Evolutionary conservation across 176 grass and related monocot species (phyloP).

Genomic region (Rhynchospora pubera): DNA sequence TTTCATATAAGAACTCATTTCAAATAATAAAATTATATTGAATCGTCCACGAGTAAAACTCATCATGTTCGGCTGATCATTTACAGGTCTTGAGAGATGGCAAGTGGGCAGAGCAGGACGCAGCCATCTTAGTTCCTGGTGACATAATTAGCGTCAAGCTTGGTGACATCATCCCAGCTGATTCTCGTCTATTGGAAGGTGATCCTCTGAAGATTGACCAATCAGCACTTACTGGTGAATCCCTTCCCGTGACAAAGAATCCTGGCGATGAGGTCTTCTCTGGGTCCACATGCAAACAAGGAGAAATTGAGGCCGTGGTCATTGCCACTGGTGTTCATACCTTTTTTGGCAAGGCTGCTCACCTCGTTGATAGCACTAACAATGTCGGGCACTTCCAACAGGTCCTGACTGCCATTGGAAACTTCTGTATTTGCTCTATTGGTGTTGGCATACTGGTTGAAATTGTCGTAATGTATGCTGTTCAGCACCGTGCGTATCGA

Average conservation of each 20-base stretch:
- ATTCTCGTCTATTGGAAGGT: slow-evolving; percentile 72
- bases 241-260: slow-evolving; percentile 63
- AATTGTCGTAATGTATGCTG: slow-evolving; percentile 74
- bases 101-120: slow-evolving; percentile 73
- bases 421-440: slow-evolving; percentile 96
- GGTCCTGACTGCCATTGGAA: slow-evolving; percentile 90
- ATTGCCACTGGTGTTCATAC: slow-evolving; percentile 91
- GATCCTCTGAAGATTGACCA: slow-evolving; percentile 94
- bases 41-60: no score
- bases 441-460: slow-evolving; percentile 66
- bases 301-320: slow-evolving; percentile 87
- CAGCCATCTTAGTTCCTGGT: slow-evolving; percentile 69
- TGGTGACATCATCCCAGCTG: slow-evolving; percentile 91
- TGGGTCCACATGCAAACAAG: slow-evolving; percentile 79
- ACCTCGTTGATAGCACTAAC: slow-evolving; percentile 98
- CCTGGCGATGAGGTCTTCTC: slow-evolving; percentile 92
- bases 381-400: slow-evolving; percentile 88
- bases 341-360: slow-evolving; percentile 96
- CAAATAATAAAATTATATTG: not conserved
- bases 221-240: slow-evolving; percentile 86
- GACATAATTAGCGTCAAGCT: slow-evolving; percentile 99
- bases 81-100: slow-evolving; percentile 63
- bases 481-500: slow-evolving; percentile 69
- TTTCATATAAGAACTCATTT: not conserved
- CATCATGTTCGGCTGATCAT: no score